Base-by-base conservation (phyloP, 495 filamentous ascomycete genomes). In the Thozetella sp. region DNA sequence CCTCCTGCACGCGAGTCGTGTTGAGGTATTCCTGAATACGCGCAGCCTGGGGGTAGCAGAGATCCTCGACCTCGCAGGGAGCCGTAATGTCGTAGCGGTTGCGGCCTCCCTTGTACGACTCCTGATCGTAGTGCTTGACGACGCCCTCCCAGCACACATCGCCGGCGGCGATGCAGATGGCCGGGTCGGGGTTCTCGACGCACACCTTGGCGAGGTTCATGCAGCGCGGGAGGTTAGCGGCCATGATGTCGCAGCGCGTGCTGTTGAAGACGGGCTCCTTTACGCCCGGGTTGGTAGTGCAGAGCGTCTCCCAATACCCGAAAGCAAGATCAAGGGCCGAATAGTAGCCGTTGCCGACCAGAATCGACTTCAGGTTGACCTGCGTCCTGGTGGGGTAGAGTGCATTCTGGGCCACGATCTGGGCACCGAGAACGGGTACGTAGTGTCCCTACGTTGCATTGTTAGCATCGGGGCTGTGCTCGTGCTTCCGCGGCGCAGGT, bases 221-320 rank as follows among this genome's bases (percentile, higher is more conserved):
- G 43, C 43, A 48, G 43, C 43, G 43, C 10, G 43, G 43, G 11
- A 48, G n/a, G n/a, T 48, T 48, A n/a, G 43, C 43, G 11, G 43
- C 43, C 43, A 48, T 48, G 43, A 48, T 48, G 20, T 48, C 43
- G n/a, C 43, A 48, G 10, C 43, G 43, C 3, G 43, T 48, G 43
- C 43, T 48, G 43, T 48, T 48, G 43, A 48, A 48, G 10, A 48
- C 43, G 11, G 43, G 43, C n/a, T 48, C n/a, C 43, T 48, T n/a
- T 10, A 48, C 43, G 6, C 43, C 43, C 10, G 43, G 43, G 9
- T 48, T 48, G 11, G 43, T 48, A 3, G 43, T 48, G 43, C 43
- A 48, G n/a, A 48, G 43, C 11, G 43, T 48, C 43, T 48, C 43
- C 43, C 43, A 48, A n/a, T 48, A 48, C 11, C 43, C 43, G 20